Base-by-base conservation (phyloP, 1,284 basidiomycete genomes). In the Gastroboletus turbinatus region DNA sequence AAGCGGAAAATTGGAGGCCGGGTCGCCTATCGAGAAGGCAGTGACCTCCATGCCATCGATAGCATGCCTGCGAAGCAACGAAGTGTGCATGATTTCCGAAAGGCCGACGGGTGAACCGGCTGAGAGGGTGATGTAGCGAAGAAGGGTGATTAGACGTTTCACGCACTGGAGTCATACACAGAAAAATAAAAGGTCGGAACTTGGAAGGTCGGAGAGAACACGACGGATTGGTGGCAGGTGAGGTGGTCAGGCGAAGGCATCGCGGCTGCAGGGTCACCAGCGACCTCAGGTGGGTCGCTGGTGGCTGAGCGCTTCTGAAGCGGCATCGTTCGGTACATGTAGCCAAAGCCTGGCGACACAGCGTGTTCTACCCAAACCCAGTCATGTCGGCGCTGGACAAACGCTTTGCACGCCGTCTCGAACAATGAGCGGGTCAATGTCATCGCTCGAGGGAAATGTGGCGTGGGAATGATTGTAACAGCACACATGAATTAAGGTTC, bases 161-260 rank as follows among this genome's bases (percentile, higher is more conserved):
- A 83, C 87, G 65, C 67, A 92, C 91, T 80, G 50, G 78, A 73
- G 64, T 84, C 77, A 61, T 87, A 79, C 17, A 87, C 72, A 8
- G 82, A 80, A 71, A 93, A 92, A 73, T 92, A 93, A 64, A 94
- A 87, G 0, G 84, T 79, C 11, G 91, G 91, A 1, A 92, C 89
- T 64, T 80, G 82, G 67, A 86, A 94, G 1, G 87, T 86, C 7
- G 84, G 73, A 19, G 90, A 91, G 66, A 83, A 86, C 23, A 84
- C 85, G 44, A 93, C 76, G 53, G 81, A 85, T 70, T 92, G 84
- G 30, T 76, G 72, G 58, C 77, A 83, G 44, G 69, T 73, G 42
- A 85, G 57, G 50, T 60, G 51, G 50, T 60, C 62, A 17, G 60
- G 59, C 32, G 53, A 46, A 4, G 63, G 55, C 46, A 61, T 29